phyloP scores from a whole-genome alignment of 192 early-diverging fungal genomes.

The Chytriomyces hyalinus region DNA sequence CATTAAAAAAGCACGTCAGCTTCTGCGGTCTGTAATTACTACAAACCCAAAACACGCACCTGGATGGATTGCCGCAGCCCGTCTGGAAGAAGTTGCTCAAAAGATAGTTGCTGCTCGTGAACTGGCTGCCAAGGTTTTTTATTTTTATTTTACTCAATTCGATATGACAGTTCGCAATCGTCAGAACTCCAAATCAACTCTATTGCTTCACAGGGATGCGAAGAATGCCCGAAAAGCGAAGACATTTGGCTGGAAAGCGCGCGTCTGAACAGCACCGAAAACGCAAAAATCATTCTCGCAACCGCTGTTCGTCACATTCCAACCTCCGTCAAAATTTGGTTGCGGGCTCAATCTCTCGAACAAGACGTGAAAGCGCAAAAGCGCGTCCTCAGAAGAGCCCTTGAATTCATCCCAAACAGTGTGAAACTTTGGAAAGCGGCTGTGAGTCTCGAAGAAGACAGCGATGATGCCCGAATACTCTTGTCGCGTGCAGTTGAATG shows the following conservation, averaged over 20 bases:
- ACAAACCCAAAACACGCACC: constrained; percentile 96
- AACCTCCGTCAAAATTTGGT: constrained; percentile 92
- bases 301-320: constrained; percentile 88
- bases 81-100: constrained; percentile 91
- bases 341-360: constrained; percentile 85
- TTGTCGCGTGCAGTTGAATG: constrained; percentile 93
- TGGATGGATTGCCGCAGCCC: constrained; percentile 98
- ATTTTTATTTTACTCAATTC: background rate
- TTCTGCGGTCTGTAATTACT: constrained; percentile 87
- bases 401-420: constrained; percentile 93
- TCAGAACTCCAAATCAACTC: background rate
- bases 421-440: constrained; percentile 92
- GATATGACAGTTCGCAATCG: background rate
- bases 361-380: constrained; percentile 75
- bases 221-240: constrained; percentile 90
- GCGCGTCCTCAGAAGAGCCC: constrained; percentile 83
- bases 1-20: constrained; percentile 85
- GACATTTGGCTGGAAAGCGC: constrained; percentile 98
- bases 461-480: constrained; percentile 87
- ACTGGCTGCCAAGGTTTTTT: constrained; percentile 62
- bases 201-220: constrained; percentile 73
- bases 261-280: constrained; percentile 80
- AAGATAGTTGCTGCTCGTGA: constrained; percentile 82
- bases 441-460: constrained; percentile 88
- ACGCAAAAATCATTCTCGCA: constrained; percentile 89